Conservation (phyloP, 257 asterid species). For the Gentiana macrophylla region DNA sequence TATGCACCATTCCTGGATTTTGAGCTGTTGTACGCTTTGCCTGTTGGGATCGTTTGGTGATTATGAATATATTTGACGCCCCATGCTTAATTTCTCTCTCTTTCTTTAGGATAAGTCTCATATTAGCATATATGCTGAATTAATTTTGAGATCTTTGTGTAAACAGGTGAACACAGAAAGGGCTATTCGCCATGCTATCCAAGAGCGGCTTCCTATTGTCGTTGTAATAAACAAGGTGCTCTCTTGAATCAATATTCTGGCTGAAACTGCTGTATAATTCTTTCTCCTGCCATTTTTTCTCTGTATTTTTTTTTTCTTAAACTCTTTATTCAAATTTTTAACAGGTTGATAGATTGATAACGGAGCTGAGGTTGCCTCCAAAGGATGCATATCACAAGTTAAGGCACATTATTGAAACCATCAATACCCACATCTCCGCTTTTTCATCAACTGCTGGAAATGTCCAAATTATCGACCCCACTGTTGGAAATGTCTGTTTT, state of each 20-base stretch:
- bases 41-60: no score
- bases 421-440: conserved; percentile 76
- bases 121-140: not conserved
- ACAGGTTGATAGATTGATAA: conserved; percentile 82
- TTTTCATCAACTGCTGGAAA: conserved; percentile 86
- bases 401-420: conserved; percentile 76
- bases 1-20: no score
- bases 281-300: conserved; percentile 1
- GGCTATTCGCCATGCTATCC: conserved; percentile 87
- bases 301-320: no score
- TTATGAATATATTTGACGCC: not conserved
- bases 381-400: conserved; percentile 95
- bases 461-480: conserved; percentile 82
- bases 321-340: conserved; percentile 10
- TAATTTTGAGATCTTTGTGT: conserved; percentile 1
- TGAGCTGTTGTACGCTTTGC: no score
- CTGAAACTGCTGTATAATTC: conserved; percentile 1
- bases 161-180: conserved; percentile 85
- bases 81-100: not conserved
- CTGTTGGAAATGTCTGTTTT: conserved; percentile 78
- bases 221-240: conserved; percentile 83
- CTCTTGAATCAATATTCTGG: conserved; percentile 5
- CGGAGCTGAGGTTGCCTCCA: conserved; percentile 92
- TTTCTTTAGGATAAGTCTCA: not conserved
- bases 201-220: conserved; percentile 78